These are phyloP conservation scores for Diaporthe citri DNA, from an alignment of 2,329 filamentous ascomycete species.

Conservation along the genomic window DNA sequence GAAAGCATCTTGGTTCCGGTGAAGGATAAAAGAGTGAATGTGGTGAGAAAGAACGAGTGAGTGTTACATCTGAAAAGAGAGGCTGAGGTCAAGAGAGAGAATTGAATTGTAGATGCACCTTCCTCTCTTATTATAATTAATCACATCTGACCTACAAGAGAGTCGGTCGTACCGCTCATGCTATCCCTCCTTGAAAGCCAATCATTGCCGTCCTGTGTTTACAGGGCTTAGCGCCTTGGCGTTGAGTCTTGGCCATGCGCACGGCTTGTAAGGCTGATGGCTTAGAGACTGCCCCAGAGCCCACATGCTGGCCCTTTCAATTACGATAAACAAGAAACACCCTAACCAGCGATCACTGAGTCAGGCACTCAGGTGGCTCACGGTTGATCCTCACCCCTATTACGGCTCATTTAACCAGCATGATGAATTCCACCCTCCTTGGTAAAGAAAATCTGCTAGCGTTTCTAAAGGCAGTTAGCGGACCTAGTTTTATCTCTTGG, in stretches of 20 bases:
- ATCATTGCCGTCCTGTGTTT: slow-evolving; percentile 18
- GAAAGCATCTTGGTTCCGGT: neutral
- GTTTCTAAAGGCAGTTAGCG: too few species aligned
- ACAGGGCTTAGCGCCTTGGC: neutral
- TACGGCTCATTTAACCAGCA: too few species aligned
- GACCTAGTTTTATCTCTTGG: too few species aligned
- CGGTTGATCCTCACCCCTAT: neutral
- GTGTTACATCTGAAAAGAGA: neutral
- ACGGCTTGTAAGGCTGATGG: neutral
- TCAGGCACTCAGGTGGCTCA: neutral
- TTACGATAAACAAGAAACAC: slow-evolving; percentile 10
- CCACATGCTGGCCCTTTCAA: slow-evolving; percentile 1
- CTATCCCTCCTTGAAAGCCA: neutral
- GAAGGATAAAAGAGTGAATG: neutral
- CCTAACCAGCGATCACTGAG: neutral
- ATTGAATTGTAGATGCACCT: neutral
- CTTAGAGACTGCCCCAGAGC: neutral
- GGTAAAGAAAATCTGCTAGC: too few species aligned
- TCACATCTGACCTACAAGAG: neutral
- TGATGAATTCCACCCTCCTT: too few species aligned
- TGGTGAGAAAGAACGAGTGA: neutral
- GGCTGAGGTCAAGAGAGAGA: neutral
- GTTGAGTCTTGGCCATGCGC: neutral
- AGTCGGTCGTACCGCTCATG: neutral
- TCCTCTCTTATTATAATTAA: slow-evolving; percentile 6